A percentile compares a stretch with the other conserved stretches of the same genome.
Evolutionary conservation across 2,329 filamentous ascomycete species (phyloP).

Genomic region (Colletotrichum neosansevieriae): DNA sequence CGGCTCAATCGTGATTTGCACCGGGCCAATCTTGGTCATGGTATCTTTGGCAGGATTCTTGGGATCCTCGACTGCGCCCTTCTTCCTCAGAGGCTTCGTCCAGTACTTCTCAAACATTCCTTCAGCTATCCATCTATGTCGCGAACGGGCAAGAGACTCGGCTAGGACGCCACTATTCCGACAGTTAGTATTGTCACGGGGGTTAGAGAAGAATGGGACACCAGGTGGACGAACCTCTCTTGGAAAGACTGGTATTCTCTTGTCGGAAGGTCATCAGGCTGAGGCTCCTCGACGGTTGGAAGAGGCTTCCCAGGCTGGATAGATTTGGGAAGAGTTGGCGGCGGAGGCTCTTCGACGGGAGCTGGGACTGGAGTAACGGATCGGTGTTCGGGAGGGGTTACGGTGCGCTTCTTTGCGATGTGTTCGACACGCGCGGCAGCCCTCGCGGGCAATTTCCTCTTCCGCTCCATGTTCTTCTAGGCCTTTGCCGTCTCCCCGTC

Average conservation of each 20-base stretch:
- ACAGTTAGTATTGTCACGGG: constrained; percentile 39
- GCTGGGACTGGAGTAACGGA: constrained; percentile 60
- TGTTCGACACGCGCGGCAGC: constrained; percentile 71
- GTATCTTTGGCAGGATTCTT: constrained; percentile 78
- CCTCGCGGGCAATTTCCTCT: constrained; percentile 74
- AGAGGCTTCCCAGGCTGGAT: constrained; percentile 75
- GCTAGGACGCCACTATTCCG: constrained; percentile 75
- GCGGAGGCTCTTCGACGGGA: constrained; percentile 51
- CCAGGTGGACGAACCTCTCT: constrained; percentile 68
- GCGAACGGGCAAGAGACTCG: constrained; percentile 80
- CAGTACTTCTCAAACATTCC: constrained; percentile 83
- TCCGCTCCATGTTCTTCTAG: constrained; percentile 67
- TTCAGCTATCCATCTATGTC: constrained; percentile 78
- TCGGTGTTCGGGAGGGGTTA: constrained; percentile 64
- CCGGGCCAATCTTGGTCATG: constrained; percentile 79
- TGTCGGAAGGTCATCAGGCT: constrained; percentile 71
- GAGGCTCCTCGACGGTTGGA: constrained; percentile 76
- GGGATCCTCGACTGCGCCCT: constrained; percentile 72
- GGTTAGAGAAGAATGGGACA: background rate
- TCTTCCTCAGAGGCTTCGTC: constrained; percentile 78
- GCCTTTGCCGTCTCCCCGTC: constrained; percentile 27
- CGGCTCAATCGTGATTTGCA: constrained; percentile 82
- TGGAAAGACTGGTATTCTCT: constrained; percentile 80
- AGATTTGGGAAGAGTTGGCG: constrained; percentile 68
- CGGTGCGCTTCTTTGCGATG: constrained; percentile 69